Evolutionary conservation across 2,329 filamentous ascomycete genomes (phyloP), one percentile per base, ranked within the genome.

Genomic region (Fusarium sp.): DNA sequence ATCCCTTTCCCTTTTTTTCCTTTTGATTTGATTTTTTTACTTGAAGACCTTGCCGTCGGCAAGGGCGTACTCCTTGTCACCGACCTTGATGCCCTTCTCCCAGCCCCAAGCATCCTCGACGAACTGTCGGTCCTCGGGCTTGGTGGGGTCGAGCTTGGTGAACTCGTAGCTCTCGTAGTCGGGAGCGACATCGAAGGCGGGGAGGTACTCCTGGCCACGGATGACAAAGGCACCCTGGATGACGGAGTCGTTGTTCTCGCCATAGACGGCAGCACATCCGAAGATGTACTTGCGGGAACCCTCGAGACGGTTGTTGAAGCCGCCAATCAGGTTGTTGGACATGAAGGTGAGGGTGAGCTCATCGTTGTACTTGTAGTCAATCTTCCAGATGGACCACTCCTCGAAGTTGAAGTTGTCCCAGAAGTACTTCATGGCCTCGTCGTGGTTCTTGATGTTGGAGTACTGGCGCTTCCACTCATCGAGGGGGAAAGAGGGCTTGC

Each of bases 401-500:
- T 95, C 93, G 80, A 97, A 92, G 83, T 97, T 96, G 86, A 92
- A 91, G 86, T 97, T 95, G 88, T 98, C 92, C 96, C 96, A 99
- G 92, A 99, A 98, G 93, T 94, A 98, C 85, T 96, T 95, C 81
- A 98, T 88, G 80, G 96, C 95, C 76, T 89, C 92, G 18, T 75
- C 50, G 76, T 92, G 88, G 79, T 94, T 95, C 76, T 98, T 95
- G 84, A 93, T 91, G 92, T 99, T 99, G 82, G 97, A 99, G 92
- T 97, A 99, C 86, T 94, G 92, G 83, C 97, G 95, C 93, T 99
- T 99, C 94, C 93, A 98, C 88, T 99, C 97, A 83, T 99, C 97
- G 67, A 99, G 90, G 79, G 93, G 89, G 82, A 98, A 90, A 68
- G 92, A 92, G 72, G 97, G 88, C 84, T 92, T 93, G 81, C 92